A percentile compares a stretch with the other conserved stretches of the same genome.
Evolutionary conservation across 768 basidiomycete genomes (phyloP).

Genomic region (Cystobasidium onofrii): DNA sequence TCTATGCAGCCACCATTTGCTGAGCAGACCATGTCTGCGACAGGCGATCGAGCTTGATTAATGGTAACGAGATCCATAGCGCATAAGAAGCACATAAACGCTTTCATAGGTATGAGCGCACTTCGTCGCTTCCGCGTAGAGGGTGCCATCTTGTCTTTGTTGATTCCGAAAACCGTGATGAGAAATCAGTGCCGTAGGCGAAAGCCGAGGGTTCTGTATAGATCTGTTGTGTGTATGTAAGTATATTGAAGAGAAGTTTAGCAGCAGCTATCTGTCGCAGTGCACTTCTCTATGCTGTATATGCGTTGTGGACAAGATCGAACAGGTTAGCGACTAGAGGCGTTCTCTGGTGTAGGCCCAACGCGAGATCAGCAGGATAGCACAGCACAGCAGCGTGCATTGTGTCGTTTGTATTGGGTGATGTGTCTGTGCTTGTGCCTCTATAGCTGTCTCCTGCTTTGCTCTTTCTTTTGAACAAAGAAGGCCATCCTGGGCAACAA

Average conservation of each 20-base stretch:
- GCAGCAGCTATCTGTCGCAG: too few species aligned
- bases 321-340: neutral
- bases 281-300: neutral
- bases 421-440: neutral
- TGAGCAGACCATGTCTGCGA: constrained; percentile 22
- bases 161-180: too few species aligned
- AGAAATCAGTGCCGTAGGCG: too few species aligned
- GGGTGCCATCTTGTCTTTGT: neutral
- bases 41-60: neutral
- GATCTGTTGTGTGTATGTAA: too few species aligned
- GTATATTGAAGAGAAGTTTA: too few species aligned
- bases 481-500: too few species aligned
- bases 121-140: neutral
- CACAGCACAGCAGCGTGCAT: neutral
- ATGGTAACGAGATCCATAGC: neutral
- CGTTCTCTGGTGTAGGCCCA: neutral
- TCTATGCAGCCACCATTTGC: constrained; percentile 11
- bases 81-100: neutral
- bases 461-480: too few species aligned
- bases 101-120: neutral
- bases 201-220: too few species aligned
- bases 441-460: neutral
- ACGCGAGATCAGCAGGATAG: neutral
- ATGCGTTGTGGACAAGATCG: neutral
- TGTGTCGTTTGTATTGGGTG: neutral